These are phyloP conservation scores for Artemisia annua DNA, from an alignment of 129 eudicot species.

Conservation along the genomic window DNA sequence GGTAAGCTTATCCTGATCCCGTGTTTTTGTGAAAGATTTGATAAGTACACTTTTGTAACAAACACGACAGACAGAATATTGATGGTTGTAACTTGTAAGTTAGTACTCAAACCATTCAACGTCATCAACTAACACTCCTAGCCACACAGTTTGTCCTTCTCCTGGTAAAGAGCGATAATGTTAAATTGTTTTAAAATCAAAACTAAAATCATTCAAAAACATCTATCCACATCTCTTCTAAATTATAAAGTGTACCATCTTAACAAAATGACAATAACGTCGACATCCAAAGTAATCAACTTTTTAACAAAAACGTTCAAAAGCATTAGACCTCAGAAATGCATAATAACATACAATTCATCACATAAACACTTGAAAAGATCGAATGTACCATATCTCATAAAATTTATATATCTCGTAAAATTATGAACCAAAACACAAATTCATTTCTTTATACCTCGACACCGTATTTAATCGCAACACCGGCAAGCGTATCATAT, in stretches of 20 bases:
- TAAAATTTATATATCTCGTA: neutral
- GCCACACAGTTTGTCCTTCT: neutral
- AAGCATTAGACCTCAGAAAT: too few relatives aligned
- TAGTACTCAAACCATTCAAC: neutral
- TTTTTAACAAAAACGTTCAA: too few relatives aligned
- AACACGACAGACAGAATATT: neutral
- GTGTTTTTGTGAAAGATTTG: neutral
- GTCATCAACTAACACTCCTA: conserved; percentile 2
- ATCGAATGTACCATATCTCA: conserved; percentile 9
- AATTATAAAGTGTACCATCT: neutral
- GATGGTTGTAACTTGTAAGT: neutral
- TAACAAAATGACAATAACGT: neutral
- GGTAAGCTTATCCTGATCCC: neutral
- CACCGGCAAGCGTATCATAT: conserved; percentile 92
- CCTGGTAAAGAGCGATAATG: neutral
- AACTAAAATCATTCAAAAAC: conserved; percentile 10
- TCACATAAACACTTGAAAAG: neutral
- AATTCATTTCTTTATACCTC: conserved; percentile 48
- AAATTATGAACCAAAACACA: neutral
- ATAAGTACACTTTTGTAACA: neutral
- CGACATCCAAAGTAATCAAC: too few relatives aligned
- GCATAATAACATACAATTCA: neutral
- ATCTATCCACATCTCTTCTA: neutral
- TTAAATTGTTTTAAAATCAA: neutral
- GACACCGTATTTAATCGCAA: conserved; percentile 94